Percentiles rank a stretch among this genome's conserved stretches.
These are phyloP conservation scores for Panicum hallii DNA, from an alignment of 202 grass and related monocot genomes.

Conservation along the genomic window DNA sequence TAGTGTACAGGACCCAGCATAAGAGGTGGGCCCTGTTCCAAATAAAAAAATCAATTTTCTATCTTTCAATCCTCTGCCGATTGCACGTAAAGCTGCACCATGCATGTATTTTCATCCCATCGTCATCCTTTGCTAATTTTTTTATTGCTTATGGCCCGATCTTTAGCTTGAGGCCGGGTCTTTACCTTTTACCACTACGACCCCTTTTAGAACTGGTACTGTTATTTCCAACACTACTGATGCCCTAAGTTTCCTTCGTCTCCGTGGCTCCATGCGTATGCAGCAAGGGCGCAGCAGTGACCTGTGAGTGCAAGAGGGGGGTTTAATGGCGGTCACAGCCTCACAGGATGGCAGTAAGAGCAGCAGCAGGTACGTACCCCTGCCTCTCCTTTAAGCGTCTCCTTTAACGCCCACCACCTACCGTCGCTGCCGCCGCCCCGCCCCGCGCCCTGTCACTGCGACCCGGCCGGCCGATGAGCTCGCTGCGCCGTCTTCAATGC, in stretches of 20 bases:
- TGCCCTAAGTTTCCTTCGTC: neutral
- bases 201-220: too few relatives aligned
- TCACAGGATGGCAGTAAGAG: slow-evolving; percentile 46
- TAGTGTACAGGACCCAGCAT: too few relatives aligned
- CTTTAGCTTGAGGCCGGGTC: too few relatives aligned
- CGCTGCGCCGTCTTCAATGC: slow-evolving; percentile 57
- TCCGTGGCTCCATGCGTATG: neutral
- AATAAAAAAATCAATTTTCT: too few relatives aligned
- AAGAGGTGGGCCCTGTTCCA: too few relatives aligned
- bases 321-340: slow-evolving; percentile 54
- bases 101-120: too few relatives aligned
- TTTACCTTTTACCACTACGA: too few relatives aligned
- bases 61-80: too few relatives aligned
- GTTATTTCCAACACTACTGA: too few relatives aligned
- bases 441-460: neutral
- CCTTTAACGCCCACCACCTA: slow-evolving; percentile 57
- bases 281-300: neutral
- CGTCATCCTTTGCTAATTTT: too few relatives aligned
- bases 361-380: slow-evolving; percentile 56
- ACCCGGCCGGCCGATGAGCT: slow-evolving; percentile 36
- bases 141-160: too few relatives aligned
- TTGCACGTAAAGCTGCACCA: too few relatives aligned
- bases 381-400: slow-evolving; percentile 50
- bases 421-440: slow-evolving; percentile 23
- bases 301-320: slow-evolving; percentile 33